Conservation (phyloP, 179 eudicot species). For the Vitellaria paradoxa region DNA sequence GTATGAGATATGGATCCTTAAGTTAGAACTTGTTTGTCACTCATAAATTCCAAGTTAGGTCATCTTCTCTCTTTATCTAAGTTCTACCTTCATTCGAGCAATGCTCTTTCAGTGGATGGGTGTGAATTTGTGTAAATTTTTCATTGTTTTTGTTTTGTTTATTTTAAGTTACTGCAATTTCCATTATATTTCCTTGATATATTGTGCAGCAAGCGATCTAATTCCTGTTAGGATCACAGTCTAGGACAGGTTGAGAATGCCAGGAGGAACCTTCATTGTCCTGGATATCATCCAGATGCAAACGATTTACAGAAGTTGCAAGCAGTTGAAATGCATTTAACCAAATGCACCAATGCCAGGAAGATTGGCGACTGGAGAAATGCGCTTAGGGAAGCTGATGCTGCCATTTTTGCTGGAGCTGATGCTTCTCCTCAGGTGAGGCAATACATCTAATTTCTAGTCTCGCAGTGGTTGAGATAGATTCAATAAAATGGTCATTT, state of each 20-base stretch:
- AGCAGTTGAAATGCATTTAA: constrained; percentile 57
- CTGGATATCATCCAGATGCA: constrained; percentile 56
- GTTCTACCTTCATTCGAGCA: constrained; percentile 6
- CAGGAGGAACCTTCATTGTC: constrained; percentile 56
- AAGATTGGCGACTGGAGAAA: constrained; percentile 70
- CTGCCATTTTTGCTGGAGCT: constrained; percentile 79
- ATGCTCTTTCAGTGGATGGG: background rate
- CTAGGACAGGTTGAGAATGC: constrained; percentile 90
- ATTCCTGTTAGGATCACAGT: constrained; percentile 41
- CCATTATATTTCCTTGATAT: constrained; percentile 1
- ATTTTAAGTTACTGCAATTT: background rate
- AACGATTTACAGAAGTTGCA: constrained; percentile 33
- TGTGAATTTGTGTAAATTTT: too few relatives aligned
- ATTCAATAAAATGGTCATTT: background rate
- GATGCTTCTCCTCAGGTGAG: constrained; percentile 77
- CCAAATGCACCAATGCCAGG: constrained; percentile 63
- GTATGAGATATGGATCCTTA: background rate
- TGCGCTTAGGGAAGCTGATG: constrained; percentile 65
- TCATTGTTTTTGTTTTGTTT: background rate
- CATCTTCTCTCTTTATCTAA: background rate
- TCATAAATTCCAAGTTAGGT: background rate
- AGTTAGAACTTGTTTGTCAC: background rate
- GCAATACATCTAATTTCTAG: background rate
- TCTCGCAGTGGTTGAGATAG: background rate
- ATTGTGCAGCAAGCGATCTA: constrained; percentile 22